Percentiles rank a stretch among this genome's conserved stretches.
These are phyloP conservation scores for Oenanthe sinensis DNA, from an alignment of 129 eudicot species.

Conservation along the genomic window DNA sequence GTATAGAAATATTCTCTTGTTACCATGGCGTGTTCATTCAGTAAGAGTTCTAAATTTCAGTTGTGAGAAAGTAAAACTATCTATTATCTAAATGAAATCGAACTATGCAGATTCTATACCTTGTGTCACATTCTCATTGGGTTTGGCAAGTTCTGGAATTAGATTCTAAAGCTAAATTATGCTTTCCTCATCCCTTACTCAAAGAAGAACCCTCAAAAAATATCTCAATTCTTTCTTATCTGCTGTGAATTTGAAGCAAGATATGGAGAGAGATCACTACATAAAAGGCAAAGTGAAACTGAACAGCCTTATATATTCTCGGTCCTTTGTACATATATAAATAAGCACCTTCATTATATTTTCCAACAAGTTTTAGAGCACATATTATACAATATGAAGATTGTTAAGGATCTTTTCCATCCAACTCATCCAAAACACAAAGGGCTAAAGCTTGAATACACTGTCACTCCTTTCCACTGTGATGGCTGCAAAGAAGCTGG, in stretches of 20 bases:
- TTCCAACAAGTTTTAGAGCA: not conserved
- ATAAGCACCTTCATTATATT: not conserved
- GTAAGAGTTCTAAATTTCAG: not conserved
- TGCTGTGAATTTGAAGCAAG: not conserved
- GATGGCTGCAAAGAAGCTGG: constrained; percentile 75
- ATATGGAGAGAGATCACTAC: not conserved
- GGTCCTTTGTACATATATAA: not conserved
- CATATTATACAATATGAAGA: constrained; percentile 11
- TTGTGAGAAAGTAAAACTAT: not conserved
- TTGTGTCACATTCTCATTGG: not conserved
- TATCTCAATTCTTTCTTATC: constrained; percentile 6
- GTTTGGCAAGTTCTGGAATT: constrained; percentile 1
- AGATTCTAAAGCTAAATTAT: constrained; percentile 9
- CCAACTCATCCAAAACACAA: constrained; percentile 46
- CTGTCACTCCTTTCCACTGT: constrained; percentile 51
- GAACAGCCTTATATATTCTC: not conserved
- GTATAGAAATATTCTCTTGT: not conserved
- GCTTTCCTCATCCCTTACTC: constrained; percentile 7
- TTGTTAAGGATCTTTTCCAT: constrained; percentile 8
- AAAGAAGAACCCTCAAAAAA: not conserved
- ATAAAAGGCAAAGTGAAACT: not conserved
- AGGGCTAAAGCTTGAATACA: constrained; percentile 47
- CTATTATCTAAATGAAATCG: not conserved
- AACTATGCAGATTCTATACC: not conserved
- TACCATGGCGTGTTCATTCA: not conserved